Conservation (phyloP, 2,329 filamentous ascomycete genomes). For the Waltergamsia citrina region DNA sequence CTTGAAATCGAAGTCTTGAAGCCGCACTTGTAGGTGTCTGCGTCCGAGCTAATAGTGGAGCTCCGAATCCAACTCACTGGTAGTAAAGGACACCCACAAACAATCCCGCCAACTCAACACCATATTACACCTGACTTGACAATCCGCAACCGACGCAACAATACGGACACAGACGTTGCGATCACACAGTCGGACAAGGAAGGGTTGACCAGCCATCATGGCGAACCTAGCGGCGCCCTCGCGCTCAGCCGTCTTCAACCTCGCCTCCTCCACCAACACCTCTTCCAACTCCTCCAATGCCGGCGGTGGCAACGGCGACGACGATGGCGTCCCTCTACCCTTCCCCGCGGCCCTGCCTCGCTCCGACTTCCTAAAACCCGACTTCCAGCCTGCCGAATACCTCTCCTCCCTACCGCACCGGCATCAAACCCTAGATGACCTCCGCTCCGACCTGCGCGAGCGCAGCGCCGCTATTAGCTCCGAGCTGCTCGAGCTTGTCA, state of each 20-base stretch:
- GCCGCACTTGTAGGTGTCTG: too few species aligned
- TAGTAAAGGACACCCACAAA: too few species aligned
- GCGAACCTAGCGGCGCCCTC: constrained; percentile 14
- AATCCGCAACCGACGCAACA: not conserved
- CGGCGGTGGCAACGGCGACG: constrained; percentile 11
- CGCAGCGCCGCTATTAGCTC: constrained; percentile 70
- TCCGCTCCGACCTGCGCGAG: constrained; percentile 76
- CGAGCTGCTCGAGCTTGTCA: constrained; percentile 90
- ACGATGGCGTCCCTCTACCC: constrained; percentile 66
- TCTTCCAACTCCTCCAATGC: constrained; percentile 24
- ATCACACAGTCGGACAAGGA: too few species aligned
- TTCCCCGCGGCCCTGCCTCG: constrained; percentile 82
- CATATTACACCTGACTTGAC: too few species aligned
- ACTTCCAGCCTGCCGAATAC: constrained; percentile 75
- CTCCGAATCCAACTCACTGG: too few species aligned
- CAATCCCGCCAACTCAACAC: too few species aligned
- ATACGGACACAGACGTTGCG: not conserved
- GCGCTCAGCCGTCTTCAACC: constrained; percentile 10
- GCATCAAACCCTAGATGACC: constrained; percentile 91
- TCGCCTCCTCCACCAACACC: constrained; percentile 13
- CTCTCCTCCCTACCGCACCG: constrained; percentile 73
- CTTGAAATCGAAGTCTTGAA: too few species aligned
- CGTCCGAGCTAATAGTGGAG: too few species aligned
- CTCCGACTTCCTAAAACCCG: constrained; percentile 65
- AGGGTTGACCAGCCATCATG: constrained; percentile 9